phyloP scores from a whole-genome alignment of 345 rosid species.

The Populus alba region DNA sequence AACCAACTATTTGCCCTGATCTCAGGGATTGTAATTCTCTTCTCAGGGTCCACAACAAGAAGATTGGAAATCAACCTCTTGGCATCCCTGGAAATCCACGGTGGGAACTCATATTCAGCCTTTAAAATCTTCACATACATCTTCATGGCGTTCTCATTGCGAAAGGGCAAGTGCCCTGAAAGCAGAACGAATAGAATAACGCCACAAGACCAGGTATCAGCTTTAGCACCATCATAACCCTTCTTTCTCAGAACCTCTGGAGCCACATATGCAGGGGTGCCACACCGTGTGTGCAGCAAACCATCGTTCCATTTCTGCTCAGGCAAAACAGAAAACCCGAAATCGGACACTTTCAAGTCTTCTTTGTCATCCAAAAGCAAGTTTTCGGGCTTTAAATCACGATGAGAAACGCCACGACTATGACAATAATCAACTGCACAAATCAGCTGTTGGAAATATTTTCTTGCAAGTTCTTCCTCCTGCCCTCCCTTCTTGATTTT shows the following conservation, averaged over 20 bases:
- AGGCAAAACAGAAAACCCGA: slow-evolving; percentile 26
- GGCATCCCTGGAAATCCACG: slow-evolving; percentile 23
- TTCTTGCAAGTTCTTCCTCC: slow-evolving; percentile 21
- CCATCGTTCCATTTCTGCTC: slow-evolving; percentile 29
- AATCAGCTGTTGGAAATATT: slow-evolving; percentile 21
- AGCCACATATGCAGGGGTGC: slow-evolving; percentile 25
- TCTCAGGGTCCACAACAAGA: slow-evolving; percentile 23
- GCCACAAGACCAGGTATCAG: slow-evolving; percentile 26
- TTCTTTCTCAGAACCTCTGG: slow-evolving; percentile 20
- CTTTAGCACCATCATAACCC: slow-evolving; percentile 23
- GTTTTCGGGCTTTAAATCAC: slow-evolving; percentile 28
- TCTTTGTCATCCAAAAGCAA: slow-evolving; percentile 24
- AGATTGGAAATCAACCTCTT: slow-evolving; percentile 19
- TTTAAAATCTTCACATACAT: slow-evolving; percentile 31
- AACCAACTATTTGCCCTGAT: slow-evolving; percentile 16
- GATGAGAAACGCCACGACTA: slow-evolving; percentile 30
- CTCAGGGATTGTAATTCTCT: slow-evolving; percentile 15
- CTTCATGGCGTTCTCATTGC: slow-evolving; percentile 22
- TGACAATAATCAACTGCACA: slow-evolving; percentile 30
- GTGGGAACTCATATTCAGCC: slow-evolving; percentile 24
- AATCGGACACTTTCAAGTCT: slow-evolving; percentile 27
- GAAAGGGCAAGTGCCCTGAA: slow-evolving; percentile 26
- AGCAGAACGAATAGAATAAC: slow-evolving; percentile 26
- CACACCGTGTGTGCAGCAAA: slow-evolving; percentile 24
- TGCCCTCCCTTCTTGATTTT: slow-evolving; percentile 19